Conservation (phyloP, 176 grass and related monocot species). For the Triticum turgidum region DNA sequence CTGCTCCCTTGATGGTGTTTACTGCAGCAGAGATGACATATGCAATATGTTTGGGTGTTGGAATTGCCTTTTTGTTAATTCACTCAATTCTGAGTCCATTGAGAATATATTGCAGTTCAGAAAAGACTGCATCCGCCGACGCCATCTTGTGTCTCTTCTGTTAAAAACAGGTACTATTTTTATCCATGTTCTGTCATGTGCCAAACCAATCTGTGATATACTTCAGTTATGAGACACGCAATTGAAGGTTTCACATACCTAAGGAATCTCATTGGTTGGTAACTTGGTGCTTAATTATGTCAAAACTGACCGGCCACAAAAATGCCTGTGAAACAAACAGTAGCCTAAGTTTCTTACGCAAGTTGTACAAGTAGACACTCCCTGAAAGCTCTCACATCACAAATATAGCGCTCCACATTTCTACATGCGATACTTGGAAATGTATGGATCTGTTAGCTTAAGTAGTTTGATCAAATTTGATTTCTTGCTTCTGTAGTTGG, state of each 20-base stretch:
- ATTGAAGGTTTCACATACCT: not conserved
- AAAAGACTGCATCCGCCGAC: constrained; percentile 41
- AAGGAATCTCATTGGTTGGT: not conserved
- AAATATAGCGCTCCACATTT: not conserved
- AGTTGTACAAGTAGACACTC: constrained; percentile 4
- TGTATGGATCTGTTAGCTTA: constrained; percentile 18
- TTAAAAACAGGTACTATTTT: constrained; percentile 76
- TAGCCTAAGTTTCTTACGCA: not conserved
- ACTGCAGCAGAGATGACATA: constrained; percentile 16
- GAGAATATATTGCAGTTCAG: constrained; percentile 58
- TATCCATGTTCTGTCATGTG: constrained; percentile 17
- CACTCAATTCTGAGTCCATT: constrained; percentile 52
- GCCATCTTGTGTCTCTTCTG: constrained; percentile 49
- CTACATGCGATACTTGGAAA: not conserved
- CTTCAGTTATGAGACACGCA: not conserved
- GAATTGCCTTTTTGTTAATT: constrained; percentile 57
- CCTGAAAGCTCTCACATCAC: not conserved
- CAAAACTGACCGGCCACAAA: not conserved
- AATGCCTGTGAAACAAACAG: constrained; percentile 9
- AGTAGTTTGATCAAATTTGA: not conserved
- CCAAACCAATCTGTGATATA: constrained; percentile 18
- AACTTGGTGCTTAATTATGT: not conserved
- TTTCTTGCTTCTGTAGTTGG: not conserved
- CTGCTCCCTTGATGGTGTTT: constrained; percentile 1
- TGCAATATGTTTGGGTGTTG: constrained; percentile 62